Evolutionary conservation across 108 stramenopile species (phyloP), one percentile per base, ranked within the genome.

Genomic region (Skeletonema tropicum): DNA sequence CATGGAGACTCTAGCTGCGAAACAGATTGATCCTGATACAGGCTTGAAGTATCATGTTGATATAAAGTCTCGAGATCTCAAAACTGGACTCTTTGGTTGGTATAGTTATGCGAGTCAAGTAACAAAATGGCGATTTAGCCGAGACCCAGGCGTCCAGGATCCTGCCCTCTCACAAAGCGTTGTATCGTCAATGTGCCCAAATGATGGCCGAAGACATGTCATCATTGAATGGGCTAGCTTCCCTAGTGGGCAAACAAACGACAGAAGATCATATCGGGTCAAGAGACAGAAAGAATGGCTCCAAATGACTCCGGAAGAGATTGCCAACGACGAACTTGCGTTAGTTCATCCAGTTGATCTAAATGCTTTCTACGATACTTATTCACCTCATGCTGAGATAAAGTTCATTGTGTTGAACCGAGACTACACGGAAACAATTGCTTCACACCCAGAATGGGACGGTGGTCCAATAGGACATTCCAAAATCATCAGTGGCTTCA

Each of bases 371-470:
- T 68, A 70, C 62, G 55, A 75, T 36, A 49, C 74, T 12, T 80
- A 75, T 36, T 29, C 65, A n/a, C 61, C 79, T 3, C 65, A 75
- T 57, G 79, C 74, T 11, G 79, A 80, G 15, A 60, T 80, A 2
- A 80, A 80, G 21, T 75, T 80, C 21, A 31, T 80, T 8, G 74
- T 80, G 19, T 23, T 80, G n/a, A 73, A 80, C 39, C 67, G 79
- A 8, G 73, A 73, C 29, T 80, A 58, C 45, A 45, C 74, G 3
- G 74, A 70, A 57, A 70, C 69, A 4, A 75, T 75, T 26, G 74
- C 74, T 10, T 80, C 79, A 5, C 74, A 80, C 64, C 30, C 38
- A 15, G n/a, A 64, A 13, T 75, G 74, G 74, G 79, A 80, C 70
- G 41, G 32, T 12, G 60, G 68, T 8, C 49, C 74, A 5, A 25